Evolutionary conservation across 2,329 filamentous ascomycete genomes (phyloP).

Genomic region (Aureobasidium sp.): DNA sequence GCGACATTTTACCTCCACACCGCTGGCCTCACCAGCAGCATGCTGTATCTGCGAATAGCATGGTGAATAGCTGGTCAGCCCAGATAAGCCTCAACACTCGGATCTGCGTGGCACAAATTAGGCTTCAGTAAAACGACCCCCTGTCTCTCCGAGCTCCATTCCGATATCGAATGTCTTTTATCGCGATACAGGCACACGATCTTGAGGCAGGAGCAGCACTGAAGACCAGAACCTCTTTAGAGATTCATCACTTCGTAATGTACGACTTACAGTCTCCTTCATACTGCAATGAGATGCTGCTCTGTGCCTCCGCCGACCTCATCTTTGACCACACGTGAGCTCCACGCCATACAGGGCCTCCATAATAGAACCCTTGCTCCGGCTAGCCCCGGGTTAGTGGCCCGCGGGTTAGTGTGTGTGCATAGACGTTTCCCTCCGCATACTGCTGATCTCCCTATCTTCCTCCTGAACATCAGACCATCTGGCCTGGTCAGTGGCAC

Average conservation of each 20-base stretch:
- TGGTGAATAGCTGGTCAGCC: slow-evolving; percentile 6
- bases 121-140: neutral
- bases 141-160: neutral
- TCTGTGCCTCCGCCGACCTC: neutral
- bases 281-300: too few relatives aligned
- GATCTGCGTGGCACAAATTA: slow-evolving; percentile 10
- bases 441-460: neutral
- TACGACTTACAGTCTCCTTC: too few relatives aligned
- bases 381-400: slow-evolving; percentile 2
- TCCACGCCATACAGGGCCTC: neutral
- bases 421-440: neutral
- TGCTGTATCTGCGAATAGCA: slow-evolving; percentile 8
- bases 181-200: neutral
- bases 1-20: slow-evolving; percentile 4
- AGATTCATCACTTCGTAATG: too few relatives aligned
- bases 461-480: slow-evolving; percentile 9
- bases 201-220: neutral
- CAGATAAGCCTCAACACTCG: slow-evolving; percentile 10
- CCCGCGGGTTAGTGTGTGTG: too few relatives aligned
- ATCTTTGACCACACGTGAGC: neutral
- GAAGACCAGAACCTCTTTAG: neutral
- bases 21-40: slow-evolving; percentile 10
- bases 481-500: slow-evolving; percentile 7
- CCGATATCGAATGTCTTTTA: neutral
- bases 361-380: neutral